Evolutionary conservation across 352 stramenopile genomes (phyloP), one percentile per base, ranked within the genome.

Genomic region (Aphanomyces stellatus): DNA sequence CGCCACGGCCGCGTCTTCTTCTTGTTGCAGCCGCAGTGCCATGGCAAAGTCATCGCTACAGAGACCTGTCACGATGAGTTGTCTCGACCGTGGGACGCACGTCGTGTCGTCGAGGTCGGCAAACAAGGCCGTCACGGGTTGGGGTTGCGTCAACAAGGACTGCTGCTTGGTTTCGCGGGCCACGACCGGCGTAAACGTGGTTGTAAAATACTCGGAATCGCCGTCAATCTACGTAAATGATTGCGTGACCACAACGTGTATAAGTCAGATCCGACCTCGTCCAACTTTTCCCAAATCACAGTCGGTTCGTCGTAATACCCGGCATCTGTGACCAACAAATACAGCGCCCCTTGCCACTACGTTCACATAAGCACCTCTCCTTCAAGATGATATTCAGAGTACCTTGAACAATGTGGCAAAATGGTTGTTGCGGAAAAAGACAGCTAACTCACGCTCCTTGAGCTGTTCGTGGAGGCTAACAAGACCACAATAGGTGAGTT

Each of bases 391-490:
- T 15, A 15, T 43, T 15, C 2, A 37, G 24, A 37, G 4, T 65
- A 91, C 83, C 80, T 95, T 98, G 53, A 98, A 98, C 17, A 99
- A 71, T 1, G 96, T 98, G 19, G 85, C 96, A 71, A 99, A 99
- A 66, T 99, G 97, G 70, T 99, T 99, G 82, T 99, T 99, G 24
- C 96, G 93, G 71, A 99, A 99, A 75, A 99, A 99, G 13, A 98
- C 93, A 24, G 78, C 93, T 24, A 99, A 76, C 62, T 97, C 78
- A 25, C 92, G 83, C 59, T 98, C 87, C 10, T 83, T 79, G 7
- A 99, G 43, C 24, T 94, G 78, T 74, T 97, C 86, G 70, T 98
- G 91, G 22, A 99, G 76, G 70, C 93, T 87, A 17, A 90, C 72
- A 22, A 99, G 81, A 15, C 95, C 96, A 65, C 95, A 91, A 66